A percentile compares a stretch with the other conserved stretches of the same genome.
Conservation (phyloP, 163 green algal genomes). For the Coccomyxa subellipsoidea region DNA sequence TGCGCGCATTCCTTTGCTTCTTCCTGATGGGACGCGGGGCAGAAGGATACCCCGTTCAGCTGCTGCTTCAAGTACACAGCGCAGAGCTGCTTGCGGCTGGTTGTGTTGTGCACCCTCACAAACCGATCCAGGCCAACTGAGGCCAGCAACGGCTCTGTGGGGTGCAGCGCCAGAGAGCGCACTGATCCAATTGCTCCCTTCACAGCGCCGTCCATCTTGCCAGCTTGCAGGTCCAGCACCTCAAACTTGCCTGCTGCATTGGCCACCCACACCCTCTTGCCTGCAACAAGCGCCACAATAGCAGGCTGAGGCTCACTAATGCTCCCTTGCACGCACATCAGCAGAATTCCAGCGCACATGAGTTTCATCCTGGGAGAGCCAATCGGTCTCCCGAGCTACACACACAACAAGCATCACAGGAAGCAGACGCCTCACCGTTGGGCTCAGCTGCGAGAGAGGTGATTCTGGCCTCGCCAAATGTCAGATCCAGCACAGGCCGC, state of each 20-base stretch:
- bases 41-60: background rate
- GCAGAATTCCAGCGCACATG: no score
- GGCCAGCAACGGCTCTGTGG: slow-evolving; percentile 46
- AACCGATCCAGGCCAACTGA: slow-evolving; percentile 70
- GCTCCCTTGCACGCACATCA: no score
- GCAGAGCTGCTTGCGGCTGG: slow-evolving; percentile 23
- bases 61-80: slow-evolving; percentile 10
- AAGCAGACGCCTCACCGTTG: slow-evolving; percentile 16
- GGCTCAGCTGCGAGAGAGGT: slow-evolving; percentile 49
- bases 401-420: no score
- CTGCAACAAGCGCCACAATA: slow-evolving; percentile 23
- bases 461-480: slow-evolving; percentile 54
- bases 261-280: slow-evolving; percentile 55
- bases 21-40: background rate
- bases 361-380: no score
- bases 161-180: slow-evolving; percentile 47
- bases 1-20: background rate
- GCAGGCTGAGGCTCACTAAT: no score
- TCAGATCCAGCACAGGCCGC: slow-evolving; percentile 47
- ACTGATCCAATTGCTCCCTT: slow-evolving; percentile 59
- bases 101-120: slow-evolving; percentile 56
- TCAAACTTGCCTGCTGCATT: slow-evolving; percentile 61
- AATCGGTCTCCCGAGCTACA: no score
- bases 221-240: slow-evolving; percentile 53
- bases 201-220: slow-evolving; percentile 46